Percentiles rank a stretch among this genome's conserved stretches.
Evolutionary conservation across 2,329 filamentous ascomycete species (phyloP).

Genomic region (Alternaria triticimaculans): DNA sequence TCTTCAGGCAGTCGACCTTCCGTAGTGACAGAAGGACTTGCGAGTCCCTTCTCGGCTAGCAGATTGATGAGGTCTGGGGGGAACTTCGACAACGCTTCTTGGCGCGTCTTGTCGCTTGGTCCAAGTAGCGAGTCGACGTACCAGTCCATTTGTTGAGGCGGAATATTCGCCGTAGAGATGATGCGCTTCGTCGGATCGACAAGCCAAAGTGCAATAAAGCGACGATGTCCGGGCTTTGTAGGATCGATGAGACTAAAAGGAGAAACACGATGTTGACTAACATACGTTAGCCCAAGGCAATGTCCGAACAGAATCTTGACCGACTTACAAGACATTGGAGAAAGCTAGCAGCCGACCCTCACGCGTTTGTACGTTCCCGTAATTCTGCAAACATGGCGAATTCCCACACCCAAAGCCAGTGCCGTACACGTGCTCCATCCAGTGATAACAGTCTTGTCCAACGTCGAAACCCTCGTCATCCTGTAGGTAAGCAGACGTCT

Average conservation of each 20-base stretch:
- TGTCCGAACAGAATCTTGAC: not conserved
- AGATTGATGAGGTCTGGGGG: conserved; percentile 23
- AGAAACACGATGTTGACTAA: conserved; percentile 29
- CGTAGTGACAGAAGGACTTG: not conserved
- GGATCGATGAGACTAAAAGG: conserved; percentile 59
- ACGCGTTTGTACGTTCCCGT: conserved; percentile 54
- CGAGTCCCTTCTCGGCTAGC: conserved; percentile 11
- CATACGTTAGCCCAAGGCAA: not conserved
- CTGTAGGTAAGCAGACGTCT: conserved; percentile 10
- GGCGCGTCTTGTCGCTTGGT: not conserved
- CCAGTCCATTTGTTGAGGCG: conserved; percentile 60
- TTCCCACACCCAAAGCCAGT: conserved; percentile 6
- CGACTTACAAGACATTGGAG: conserved; percentile 53
- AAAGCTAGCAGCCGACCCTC: conserved; percentile 62
- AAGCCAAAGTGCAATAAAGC: conserved; percentile 65
- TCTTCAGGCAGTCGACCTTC: conserved; percentile 19
- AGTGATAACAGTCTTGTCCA: conserved; percentile 17
- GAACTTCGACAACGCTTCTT: conserved; percentile 13
- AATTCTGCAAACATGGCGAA: conserved; percentile 44
- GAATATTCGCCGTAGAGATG: conserved; percentile 60
- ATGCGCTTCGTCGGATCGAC: conserved; percentile 63
- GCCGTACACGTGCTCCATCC: conserved; percentile 26
- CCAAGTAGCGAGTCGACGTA: conserved; percentile 33
- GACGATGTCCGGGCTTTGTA: conserved; percentile 61
- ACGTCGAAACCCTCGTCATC: conserved; percentile 10